Evolutionary conservation across 768 basidiomycete species (phyloP).

Genomic region (Boletus coccyginus): DNA sequence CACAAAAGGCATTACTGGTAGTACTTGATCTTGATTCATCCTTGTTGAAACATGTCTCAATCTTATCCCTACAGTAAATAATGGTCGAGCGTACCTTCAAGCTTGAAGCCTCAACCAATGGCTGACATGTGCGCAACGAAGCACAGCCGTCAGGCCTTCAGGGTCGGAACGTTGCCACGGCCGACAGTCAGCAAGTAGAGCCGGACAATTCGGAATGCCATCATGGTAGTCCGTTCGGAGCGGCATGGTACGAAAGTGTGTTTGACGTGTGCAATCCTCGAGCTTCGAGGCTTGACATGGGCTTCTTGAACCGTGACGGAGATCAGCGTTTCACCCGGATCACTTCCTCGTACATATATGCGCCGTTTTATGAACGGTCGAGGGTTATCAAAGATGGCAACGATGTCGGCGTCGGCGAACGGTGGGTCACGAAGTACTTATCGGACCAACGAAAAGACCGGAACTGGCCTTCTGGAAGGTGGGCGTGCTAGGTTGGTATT

Average conservation of each 20-base stretch:
- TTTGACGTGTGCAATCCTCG: background rate
- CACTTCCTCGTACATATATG: background rate
- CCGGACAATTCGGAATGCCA: background rate
- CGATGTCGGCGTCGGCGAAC: background rate
- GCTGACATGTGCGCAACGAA: background rate
- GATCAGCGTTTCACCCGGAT: background rate
- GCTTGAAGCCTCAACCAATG: no score
- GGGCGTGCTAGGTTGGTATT: background rate
- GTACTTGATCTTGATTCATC: background rate
- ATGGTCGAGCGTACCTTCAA: background rate
- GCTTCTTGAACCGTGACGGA: background rate
- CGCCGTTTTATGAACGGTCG: background rate
- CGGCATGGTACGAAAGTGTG: background rate
- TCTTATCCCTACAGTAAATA: background rate
- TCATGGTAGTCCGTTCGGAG: background rate
- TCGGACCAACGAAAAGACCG: conserved; percentile 1
- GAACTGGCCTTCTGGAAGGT: background rate
- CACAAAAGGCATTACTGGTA: background rate
- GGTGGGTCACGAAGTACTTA: background rate
- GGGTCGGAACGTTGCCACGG: no score
- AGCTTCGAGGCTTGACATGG: background rate
- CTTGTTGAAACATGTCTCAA: background rate
- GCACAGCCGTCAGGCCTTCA: background rate
- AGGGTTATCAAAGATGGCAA: background rate
- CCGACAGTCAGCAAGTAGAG: no score